These are phyloP conservation scores for Ensete glaucum DNA, from an alignment of 176 grass and related monocot species.

Conservation along the genomic window DNA sequence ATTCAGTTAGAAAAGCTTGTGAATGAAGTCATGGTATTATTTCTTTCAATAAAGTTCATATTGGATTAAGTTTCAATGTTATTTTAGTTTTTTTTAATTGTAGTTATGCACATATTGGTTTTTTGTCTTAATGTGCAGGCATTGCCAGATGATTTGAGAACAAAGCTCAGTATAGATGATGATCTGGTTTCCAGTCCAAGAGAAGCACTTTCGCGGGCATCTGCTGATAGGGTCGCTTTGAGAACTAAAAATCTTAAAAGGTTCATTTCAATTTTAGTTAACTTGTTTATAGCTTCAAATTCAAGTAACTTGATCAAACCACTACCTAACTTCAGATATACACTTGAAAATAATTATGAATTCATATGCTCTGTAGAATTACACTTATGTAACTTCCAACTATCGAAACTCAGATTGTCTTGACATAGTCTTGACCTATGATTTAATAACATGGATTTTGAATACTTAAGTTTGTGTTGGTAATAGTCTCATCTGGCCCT, in stretches of 20 bases:
- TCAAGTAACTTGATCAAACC: no score
- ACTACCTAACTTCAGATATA: no score
- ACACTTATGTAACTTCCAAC: no score
- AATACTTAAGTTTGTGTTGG: no score
- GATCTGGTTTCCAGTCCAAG: conserved; percentile 80
- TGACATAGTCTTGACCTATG: no score
- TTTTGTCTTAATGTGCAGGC: conserved; percentile 41
- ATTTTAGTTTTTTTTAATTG: neutral
- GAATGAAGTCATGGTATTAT: conserved; percentile 91
- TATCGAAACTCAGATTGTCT: no score
- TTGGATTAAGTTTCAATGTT: neutral
- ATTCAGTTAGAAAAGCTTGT: conserved; percentile 97
- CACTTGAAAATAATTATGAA: no score
- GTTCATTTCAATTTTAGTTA: conserved; percentile 20
- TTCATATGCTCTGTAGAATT: no score
- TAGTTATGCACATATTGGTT: neutral
- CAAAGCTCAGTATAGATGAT: conserved; percentile 89
- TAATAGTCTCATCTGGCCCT: no score
- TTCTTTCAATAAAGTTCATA: conserved; percentile 8
- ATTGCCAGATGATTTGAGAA: conserved; percentile 94
- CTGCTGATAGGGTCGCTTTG: conserved; percentile 53
- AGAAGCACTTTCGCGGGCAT: conserved; percentile 75
- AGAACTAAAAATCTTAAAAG: conserved; percentile 78
- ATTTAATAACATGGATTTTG: no score
- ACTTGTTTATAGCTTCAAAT: no score